Base-by-base conservation (phyloP, 1,139 yeast species). In the Yamadazyma conglobata region DNA sequence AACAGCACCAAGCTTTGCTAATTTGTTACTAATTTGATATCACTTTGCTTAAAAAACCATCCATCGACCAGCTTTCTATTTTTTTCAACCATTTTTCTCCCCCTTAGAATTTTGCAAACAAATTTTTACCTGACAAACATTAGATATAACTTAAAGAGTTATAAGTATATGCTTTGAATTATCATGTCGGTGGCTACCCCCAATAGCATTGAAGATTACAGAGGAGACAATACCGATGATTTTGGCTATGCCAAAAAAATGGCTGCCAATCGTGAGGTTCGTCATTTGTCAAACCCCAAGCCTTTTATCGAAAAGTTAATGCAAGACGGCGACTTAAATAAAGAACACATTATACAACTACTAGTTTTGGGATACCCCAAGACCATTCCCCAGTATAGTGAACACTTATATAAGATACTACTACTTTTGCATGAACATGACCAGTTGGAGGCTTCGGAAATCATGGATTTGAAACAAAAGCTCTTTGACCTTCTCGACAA, bases 351-450 rank as follows among this genome's bases (percentile, higher is more conserved):
- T 10, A 47, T 66, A 3, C 44, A 51, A 10, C 39, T 65, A 2
- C 48, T 68, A 17, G 36, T 48, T 6, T 37, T 42, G 10, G 59
- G 63, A 7, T 38, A 40, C 10, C 73, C 74, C 0, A 39, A 48
- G 9, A 48, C 46, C 18, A 46, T 60, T 15, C 54, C 51, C 15
- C 73, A 68, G 38, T 68, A 64, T 39, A 47, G 60, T 7, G 70
- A 61, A 30, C 73, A 68, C 36, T 34, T 68, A 5, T 53, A 47
- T 40, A 62, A 60, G 36, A 29, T 66, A 5, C 49, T 61, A 9
- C 42, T 51, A 3, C 37, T 64, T 15, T 34, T 66, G 11, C 46
- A 48, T 33, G 62, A 56, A 13, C 49, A 48, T 10, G 39, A 50
- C 11, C 34, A 39, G 13, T 31, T 43, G 14, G 26, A 27, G 15